Conservation (phyloP, 177 flowering plant species). For the Tripterygium wilfordii region DNA sequence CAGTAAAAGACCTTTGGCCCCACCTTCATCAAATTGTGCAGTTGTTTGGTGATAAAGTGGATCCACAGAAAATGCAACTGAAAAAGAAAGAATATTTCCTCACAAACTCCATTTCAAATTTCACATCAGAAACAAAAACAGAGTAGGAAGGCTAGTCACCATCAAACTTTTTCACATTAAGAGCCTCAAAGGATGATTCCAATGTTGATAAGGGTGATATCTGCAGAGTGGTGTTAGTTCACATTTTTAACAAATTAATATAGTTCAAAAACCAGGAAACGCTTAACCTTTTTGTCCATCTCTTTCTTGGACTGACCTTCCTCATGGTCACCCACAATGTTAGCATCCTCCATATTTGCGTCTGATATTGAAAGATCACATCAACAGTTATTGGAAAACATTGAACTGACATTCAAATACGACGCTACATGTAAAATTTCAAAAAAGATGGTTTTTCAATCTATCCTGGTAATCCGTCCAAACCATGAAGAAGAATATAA, state of each 20-base stretch:
- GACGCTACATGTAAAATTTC: background rate
- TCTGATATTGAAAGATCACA: conserved; percentile 25
- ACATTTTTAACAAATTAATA: background rate
- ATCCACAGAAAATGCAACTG: conserved; percentile 92
- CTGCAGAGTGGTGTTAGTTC: conserved; percentile 32
- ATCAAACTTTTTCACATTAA: conserved; percentile 95
- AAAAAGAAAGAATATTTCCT: conserved; percentile 6
- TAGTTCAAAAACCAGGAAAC: background rate
- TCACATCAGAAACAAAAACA: background rate
- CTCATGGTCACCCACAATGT: conserved; percentile 33
- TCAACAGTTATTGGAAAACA: conserved; percentile 6
- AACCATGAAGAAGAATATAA: too few relatives aligned
- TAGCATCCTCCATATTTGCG: conserved; percentile 25
- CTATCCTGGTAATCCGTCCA: too few relatives aligned
- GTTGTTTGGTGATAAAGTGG: conserved; percentile 96
- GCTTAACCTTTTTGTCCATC: conserved; percentile 52
- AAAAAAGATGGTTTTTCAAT: too few relatives aligned
- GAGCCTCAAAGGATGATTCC: conserved; percentile 86
- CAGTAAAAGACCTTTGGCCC: conserved; percentile 90
- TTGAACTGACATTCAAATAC: background rate
- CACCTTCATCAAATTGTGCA: conserved; percentile 99
- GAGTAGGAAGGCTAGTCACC: conserved; percentile 34
- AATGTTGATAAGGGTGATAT: conserved; percentile 79
- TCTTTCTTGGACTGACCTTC: conserved; percentile 50
- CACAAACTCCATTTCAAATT: background rate